Base-by-base conservation (phyloP, 805 yeast species). In the Kodamaea kakaduensis region DNA sequence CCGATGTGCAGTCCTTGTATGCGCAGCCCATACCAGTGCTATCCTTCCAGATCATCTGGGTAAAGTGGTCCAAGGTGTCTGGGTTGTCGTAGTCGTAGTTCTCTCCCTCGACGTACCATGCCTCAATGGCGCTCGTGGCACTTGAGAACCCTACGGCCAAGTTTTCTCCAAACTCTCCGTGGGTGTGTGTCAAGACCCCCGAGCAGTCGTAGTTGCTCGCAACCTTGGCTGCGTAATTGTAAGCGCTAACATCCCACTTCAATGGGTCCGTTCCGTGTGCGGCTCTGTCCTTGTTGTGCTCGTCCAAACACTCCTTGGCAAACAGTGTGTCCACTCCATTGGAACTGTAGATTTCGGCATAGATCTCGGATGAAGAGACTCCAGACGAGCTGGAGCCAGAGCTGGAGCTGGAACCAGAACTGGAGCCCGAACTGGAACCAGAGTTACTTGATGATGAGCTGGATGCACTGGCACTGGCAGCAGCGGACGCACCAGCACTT, bases 131-230 rank as follows among this genome's bases (percentile, higher is more conserved):
- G n/a, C n/a, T n/a, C 7, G 55, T 46, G 3, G 65, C 68, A 9
- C 40, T 29, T 13, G 47, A 37, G 41, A 44, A 61, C 0, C 68
- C 68, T 12, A 61, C 64, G 10, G 66, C 67, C 41, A 61, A 53
- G 43, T 61, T 61, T 36, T 61, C 68, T 14, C 68, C 68, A 34
- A 44, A 61, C 17, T 45, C 60, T 6, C 66, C 68, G 38, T 53
- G 59, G 13, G 62, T 57, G 40, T 61, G 67, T 2, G 63, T 58
- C 42, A 61, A 56, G n/a, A 51, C 47, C 2, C 68, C 68, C 3
- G 65, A 59, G 42, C 68, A 61, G 37, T 59, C 64, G 45, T 61
- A 61, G 36, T 45, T 51, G 37, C 59, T 54, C 10, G 68, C 68
- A 29, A 54, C 50, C 31, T 52, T 51, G 34, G 58, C 47, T 5